These are phyloP conservation scores for Thuja plicata DNA, from an alignment of 83 land plant species.

Conservation along the genomic window DNA sequence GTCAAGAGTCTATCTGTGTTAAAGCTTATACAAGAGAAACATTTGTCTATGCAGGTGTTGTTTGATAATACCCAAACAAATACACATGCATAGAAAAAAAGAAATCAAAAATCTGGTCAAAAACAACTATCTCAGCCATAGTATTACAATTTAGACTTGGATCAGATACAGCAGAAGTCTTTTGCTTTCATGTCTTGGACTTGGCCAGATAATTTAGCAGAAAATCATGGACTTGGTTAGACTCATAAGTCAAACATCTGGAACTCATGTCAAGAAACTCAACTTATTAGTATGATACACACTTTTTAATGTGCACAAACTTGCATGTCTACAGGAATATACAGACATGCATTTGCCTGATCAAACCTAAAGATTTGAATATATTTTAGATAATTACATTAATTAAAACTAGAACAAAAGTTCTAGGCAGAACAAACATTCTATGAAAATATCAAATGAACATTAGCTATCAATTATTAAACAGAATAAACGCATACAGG, in stretches of 20 bases:
- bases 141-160: neutral
- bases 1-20: neutral
- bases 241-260: neutral
- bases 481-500: slow-evolving; percentile 52
- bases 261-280: neutral
- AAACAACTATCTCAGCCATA: neutral
- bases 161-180: neutral
- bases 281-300: neutral
- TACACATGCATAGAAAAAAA: neutral
- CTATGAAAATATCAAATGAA: neutral
- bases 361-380: neutral
- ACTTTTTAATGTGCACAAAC: no score
- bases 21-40: neutral
- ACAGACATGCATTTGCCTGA: neutral
- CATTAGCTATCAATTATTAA: neutral
- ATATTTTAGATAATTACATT: neutral
- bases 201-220: neutral
- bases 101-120: neutral
- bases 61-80: neutral
- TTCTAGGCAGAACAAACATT: neutral
- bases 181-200: neutral
- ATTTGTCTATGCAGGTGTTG: neutral
- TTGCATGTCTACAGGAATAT: neutral
- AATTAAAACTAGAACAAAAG: neutral
- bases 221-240: neutral